Conservation (phyloP, 73 alveolate species). For the Durusdinium trenchii region DNA sequence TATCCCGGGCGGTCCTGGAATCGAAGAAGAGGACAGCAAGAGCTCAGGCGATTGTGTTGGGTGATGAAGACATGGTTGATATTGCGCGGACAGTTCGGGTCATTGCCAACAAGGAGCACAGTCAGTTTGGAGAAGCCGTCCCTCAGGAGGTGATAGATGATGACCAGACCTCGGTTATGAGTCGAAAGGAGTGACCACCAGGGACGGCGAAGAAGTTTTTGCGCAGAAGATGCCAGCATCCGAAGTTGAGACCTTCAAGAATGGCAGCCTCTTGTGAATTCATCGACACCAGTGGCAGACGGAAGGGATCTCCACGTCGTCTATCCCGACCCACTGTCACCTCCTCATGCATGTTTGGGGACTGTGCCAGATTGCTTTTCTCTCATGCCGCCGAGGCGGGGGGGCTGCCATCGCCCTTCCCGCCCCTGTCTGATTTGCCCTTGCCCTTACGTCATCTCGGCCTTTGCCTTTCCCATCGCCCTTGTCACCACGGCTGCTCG, state of each 20-base stretch:
- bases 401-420: neutral
- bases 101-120: neutral
- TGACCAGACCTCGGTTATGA: neutral
- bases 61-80: neutral
- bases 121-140: neutral
- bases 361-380: no score
- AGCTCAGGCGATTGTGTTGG: neutral
- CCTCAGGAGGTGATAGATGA: neutral
- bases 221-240: neutral
- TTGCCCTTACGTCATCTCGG: neutral
- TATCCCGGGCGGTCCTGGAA: neutral
- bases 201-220: slow-evolving; percentile 50
- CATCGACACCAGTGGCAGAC: no score
- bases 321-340: no score
- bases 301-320: no score
- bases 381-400: neutral
- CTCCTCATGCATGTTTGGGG: no score
- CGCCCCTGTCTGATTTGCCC: neutral
- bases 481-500: neutral
- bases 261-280: neutral
- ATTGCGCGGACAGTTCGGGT: neutral
- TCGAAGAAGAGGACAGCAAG: neutral
- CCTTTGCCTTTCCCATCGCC: neutral
- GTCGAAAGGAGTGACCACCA: neutral
- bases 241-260: neutral